These are phyloP conservation scores for Amborella trichopoda DNA, from an alignment of 164 flowering plant genomes.

Conservation along the genomic window DNA sequence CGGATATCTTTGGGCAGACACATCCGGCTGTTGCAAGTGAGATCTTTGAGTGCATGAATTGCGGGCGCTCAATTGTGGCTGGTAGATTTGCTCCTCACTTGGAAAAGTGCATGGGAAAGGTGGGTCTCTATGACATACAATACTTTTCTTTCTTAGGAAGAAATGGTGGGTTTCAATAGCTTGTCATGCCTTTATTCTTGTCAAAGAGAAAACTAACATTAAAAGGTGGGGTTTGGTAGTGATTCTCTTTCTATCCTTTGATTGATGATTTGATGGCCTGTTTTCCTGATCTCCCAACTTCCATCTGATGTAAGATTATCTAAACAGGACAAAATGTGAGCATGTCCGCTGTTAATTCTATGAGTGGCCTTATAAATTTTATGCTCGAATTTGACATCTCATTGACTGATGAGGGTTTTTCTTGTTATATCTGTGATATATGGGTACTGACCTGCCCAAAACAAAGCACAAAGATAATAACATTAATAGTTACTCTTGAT, in stretches of 20 bases:
- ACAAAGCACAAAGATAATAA: too few relatives aligned
- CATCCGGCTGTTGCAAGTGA: slow-evolving; percentile 89
- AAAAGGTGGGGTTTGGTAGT: too few relatives aligned
- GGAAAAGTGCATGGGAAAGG: slow-evolving; percentile 99
- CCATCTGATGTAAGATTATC: not conserved
- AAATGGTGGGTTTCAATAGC: not conserved
- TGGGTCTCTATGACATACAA: slow-evolving; percentile 7
- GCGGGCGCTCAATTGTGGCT: slow-evolving; percentile 75
- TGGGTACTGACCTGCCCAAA: too few relatives aligned
- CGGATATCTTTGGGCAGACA: slow-evolving; percentile 93
- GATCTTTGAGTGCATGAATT: slow-evolving; percentile 90
- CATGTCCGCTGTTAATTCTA: too few relatives aligned
- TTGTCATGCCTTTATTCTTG: not conserved
- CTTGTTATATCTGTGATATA: too few relatives aligned
- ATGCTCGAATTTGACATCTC: too few relatives aligned
- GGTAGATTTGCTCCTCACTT: slow-evolving; percentile 96
- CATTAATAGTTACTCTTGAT: too few relatives aligned
- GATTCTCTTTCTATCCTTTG: not conserved
- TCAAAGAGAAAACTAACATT: not conserved
- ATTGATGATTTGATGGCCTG: not conserved
- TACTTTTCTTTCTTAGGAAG: not conserved
- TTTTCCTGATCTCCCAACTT: not conserved
- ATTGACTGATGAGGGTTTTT: too few relatives aligned
- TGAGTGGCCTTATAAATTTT: too few relatives aligned
- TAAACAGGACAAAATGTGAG: too few relatives aligned